Evolutionary conservation across 371 early-diverging fungal species (phyloP).

Genomic region (Parasitella parasitica): DNA sequence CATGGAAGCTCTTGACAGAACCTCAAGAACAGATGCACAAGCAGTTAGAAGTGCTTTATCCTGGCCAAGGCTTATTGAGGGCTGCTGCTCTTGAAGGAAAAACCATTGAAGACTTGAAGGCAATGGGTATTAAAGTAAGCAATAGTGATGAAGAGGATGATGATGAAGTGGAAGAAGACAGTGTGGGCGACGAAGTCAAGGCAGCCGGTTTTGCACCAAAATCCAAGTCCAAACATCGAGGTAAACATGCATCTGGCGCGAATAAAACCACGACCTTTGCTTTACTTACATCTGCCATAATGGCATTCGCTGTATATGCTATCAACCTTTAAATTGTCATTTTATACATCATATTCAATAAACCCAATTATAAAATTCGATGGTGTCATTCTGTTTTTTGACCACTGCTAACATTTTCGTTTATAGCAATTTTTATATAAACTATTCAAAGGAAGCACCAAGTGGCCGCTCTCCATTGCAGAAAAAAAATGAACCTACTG

Average conservation of each 20-base stretch:
- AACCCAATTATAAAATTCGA: no score
- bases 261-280: background rate
- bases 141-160: background rate
- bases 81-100: constrained; percentile 35
- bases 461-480: no score
- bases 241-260: background rate
- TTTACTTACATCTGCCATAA: background rate
- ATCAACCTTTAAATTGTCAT: background rate
- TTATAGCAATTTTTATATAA: no score
- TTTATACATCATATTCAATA: background rate
- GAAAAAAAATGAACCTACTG: no score
- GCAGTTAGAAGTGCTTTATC: constrained; percentile 31
- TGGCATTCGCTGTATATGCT: background rate
- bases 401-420: no score
- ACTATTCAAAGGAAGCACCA: no score
- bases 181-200: background rate
- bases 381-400: no score
- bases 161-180: background rate
- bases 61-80: constrained; percentile 32
- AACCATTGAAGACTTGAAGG: constrained; percentile 5
- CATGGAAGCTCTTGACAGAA: constrained; percentile 43
- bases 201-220: background rate
- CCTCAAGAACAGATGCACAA: constrained; percentile 11
- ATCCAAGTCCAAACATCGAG: background rate
- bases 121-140: background rate